Evolutionary conservation across 1,139 yeast genomes (phyloP).

Genomic region (Candida sp.): DNA sequence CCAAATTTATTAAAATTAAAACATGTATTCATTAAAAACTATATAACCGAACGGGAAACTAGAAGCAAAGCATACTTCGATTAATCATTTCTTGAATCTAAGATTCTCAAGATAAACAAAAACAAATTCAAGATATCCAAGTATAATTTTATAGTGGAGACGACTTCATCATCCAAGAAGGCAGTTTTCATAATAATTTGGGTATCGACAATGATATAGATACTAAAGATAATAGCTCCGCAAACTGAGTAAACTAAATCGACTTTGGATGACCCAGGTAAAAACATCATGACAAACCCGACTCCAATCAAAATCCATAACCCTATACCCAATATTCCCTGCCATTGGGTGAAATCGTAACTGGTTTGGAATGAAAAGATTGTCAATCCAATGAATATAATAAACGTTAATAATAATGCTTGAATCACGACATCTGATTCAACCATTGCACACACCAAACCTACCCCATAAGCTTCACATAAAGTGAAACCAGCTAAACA

Average conservation of each 20-base stretch:
- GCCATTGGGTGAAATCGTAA: slow-evolving; percentile 76
- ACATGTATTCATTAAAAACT: too few relatives aligned
- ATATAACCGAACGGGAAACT: too few relatives aligned
- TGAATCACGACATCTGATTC: slow-evolving; percentile 66
- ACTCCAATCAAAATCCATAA: slow-evolving; percentile 71
- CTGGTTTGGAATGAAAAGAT: slow-evolving; percentile 78
- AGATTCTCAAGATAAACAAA: slow-evolving; percentile 67
- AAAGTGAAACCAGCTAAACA: slow-evolving; percentile 66
- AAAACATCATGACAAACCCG: slow-evolving; percentile 67
- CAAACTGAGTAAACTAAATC: slow-evolving; percentile 53
- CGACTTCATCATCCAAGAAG: slow-evolving; percentile 83
- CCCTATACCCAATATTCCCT: slow-evolving; percentile 57
- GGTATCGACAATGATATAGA: slow-evolving; percentile 77
- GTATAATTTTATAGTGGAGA: slow-evolving; percentile 74
- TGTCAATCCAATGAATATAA: slow-evolving; percentile 74
- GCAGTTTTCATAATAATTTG: slow-evolving; percentile 77
- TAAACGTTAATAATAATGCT: slow-evolving; percentile 66
- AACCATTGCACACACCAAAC: slow-evolving; percentile 61
- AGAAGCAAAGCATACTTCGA: too few relatives aligned
- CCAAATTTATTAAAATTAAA: too few relatives aligned
- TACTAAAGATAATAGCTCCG: slow-evolving; percentile 75
- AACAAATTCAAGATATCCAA: slow-evolving; percentile 82
- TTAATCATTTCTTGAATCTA: slow-evolving; percentile 17
- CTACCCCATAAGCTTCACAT: slow-evolving; percentile 72
- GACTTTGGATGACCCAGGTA: slow-evolving; percentile 42